Base-by-base conservation (phyloP, 202 grass and related monocot species). In the Digitaria exilis region DNA sequence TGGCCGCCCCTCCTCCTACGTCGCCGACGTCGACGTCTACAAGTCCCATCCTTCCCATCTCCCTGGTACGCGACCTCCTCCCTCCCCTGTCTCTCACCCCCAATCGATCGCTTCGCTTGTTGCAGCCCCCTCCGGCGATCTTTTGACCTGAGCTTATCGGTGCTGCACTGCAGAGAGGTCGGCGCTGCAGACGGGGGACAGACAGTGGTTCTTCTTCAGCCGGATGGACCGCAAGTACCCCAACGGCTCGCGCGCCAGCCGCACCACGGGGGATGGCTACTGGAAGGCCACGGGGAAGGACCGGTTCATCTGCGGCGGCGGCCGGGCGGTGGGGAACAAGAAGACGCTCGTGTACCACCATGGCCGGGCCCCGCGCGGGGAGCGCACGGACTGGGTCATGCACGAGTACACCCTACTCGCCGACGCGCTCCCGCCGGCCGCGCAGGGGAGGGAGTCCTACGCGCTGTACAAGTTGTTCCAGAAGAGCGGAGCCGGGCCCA, bases 161-260 rank as follows among this genome's bases (percentile, higher is more conserved):
- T 2, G 68, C 14, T 65, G 31, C n/a, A 30, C 18, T 63, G 73
- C 90, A 98, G 95, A 90, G 25, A 88, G 81, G 78, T 98, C 96
- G 39, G 65, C 82, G 78, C 84, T 98, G 83, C 90, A 89, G 85
- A 98, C 76, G 17, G 96, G 96, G 34, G 96, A 98, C 83, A 90
- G 91, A 82, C 96, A 98, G 58, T 98, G 96, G 96, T 98, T 91
- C 91, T 98, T 95, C 90, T 98, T 93, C 82, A 95, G 90, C 80
- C 92, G 90, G 19, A 87, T 90, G 60, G 96, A 98, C 69, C 88
- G 90, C 80, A 98, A 98, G 77, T 98, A 98, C 93, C 96, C 90
- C 44, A 98, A 98, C 69, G 90, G 96, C 57, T 93, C 96, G 18
- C 94, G 96, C 66, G 88, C 96, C 9, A 98, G 94, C 87, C 91